These are phyloP conservation scores for Ceratocystis eucalypticola DNA, from an alignment of 2,329 filamentous ascomycete genomes.

Conservation along the genomic window DNA sequence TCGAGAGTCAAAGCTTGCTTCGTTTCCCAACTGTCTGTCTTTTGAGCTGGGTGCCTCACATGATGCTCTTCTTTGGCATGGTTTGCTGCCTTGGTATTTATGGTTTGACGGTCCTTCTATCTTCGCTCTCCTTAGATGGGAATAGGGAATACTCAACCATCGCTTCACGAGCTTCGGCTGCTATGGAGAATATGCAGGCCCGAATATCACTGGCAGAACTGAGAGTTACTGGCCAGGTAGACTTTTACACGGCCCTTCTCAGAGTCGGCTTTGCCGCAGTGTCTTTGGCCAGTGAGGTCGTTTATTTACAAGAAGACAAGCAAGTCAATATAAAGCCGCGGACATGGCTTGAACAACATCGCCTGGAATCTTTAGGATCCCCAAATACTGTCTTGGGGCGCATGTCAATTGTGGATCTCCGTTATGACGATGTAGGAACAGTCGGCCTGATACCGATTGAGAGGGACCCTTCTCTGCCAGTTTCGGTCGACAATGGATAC, in stretches of 20 bases:
- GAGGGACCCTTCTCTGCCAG: slow-evolving; percentile 29
- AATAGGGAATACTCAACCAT: slow-evolving; percentile 2
- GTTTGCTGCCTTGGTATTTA: slow-evolving; percentile 65
- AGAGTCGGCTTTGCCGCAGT: slow-evolving; percentile 77
- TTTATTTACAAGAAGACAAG: slow-evolving; percentile 84
- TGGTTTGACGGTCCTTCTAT: slow-evolving; percentile 58
- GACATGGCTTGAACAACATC: slow-evolving; percentile 88
- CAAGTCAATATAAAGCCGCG: slow-evolving; percentile 57
- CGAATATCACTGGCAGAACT: slow-evolving; percentile 74
- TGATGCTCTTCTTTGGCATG: slow-evolving; percentile 75
- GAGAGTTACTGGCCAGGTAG: slow-evolving; percentile 71
- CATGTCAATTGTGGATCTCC: slow-evolving; percentile 34
- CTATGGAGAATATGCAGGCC: slow-evolving; percentile 83
- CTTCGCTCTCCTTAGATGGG: slow-evolving; percentile 33
- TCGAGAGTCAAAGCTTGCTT: slow-evolving; percentile 52
- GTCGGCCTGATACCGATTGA: slow-evolving; percentile 44
- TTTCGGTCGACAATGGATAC: slow-evolving; percentile 41
- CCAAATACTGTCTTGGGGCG: slow-evolving; percentile 39
- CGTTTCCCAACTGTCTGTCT: slow-evolving; percentile 90
- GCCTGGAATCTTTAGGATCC: slow-evolving; percentile 61
- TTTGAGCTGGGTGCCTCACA: slow-evolving; percentile 84
- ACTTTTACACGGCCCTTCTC: slow-evolving; percentile 86
- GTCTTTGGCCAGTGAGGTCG: slow-evolving; percentile 87
- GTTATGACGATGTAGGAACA: slow-evolving; percentile 39
- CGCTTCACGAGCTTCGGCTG: slow-evolving; percentile 29